Percentiles rank a stretch among this genome's conserved stretches.
Conservation (phyloP, 805 yeast species). For the Candida nemodendra region DNA sequence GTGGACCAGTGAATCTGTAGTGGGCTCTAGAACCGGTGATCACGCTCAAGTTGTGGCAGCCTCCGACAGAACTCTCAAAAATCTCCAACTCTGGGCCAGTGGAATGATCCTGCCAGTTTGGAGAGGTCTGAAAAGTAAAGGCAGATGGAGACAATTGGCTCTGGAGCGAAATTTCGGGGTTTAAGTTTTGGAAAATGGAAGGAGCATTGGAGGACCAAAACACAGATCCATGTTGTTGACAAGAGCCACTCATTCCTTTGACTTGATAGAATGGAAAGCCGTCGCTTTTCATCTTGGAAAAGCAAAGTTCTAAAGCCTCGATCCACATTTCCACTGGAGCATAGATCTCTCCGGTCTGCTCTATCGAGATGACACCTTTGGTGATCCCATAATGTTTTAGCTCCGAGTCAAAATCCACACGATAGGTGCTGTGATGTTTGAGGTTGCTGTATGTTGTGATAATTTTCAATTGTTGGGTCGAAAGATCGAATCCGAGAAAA, state of each 20-base stretch:
- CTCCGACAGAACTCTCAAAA: conserved; percentile 64
- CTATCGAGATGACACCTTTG: conserved; percentile 68
- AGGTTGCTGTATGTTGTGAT: conserved; percentile 59
- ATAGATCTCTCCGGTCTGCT: conserved; percentile 55
- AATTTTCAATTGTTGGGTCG: conserved; percentile 86
- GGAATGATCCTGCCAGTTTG: conserved; percentile 95
- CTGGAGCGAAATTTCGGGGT: conserved; percentile 35
- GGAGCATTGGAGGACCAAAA: conserved; percentile 63
- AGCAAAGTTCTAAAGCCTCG: conserved; percentile 70
- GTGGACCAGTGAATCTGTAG: conserved; percentile 89
- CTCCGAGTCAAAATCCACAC: conserved; percentile 71
- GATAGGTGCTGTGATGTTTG: conserved; percentile 51
- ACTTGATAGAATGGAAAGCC: conserved; percentile 60
- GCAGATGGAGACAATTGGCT: conserved; percentile 49
- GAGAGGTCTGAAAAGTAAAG: conserved; percentile 64
- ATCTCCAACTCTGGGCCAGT: conserved; percentile 65
- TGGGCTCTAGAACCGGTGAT: conserved; percentile 87
- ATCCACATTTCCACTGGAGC: conserved; percentile 92
- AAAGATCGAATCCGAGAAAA: conserved; percentile 77
- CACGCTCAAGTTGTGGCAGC: conserved; percentile 55
- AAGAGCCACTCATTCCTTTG: conserved; percentile 74
- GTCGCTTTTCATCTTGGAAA: conserved; percentile 48
- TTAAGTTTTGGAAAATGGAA: conserved; percentile 38
- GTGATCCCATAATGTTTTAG: conserved; percentile 58
- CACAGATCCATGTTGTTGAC: conserved; percentile 92